phyloP scores from a whole-genome alignment of 129 eudicot genomes.

The Heracleum sosnowskyi region DNA sequence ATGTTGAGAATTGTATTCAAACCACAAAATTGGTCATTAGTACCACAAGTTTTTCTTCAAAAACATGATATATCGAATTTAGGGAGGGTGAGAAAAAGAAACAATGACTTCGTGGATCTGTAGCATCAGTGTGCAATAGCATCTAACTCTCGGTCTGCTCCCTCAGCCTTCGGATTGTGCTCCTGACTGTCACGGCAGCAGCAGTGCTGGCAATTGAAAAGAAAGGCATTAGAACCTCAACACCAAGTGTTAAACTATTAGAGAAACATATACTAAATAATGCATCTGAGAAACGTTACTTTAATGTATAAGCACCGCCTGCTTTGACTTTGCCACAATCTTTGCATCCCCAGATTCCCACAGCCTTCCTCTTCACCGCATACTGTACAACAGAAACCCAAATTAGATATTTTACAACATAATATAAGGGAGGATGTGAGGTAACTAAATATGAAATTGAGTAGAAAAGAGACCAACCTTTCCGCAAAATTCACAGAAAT shows the following conservation, averaged over 20 bases:
- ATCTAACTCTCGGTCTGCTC: slow-evolving; percentile 29
- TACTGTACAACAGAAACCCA: slow-evolving; percentile 34
- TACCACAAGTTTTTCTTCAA: neutral
- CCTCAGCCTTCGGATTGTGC: slow-evolving; percentile 30
- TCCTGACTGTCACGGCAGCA: slow-evolving; percentile 28
- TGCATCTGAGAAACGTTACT: slow-evolving; percentile 29
- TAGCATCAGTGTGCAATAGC: neutral
- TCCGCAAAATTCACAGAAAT: slow-evolving; percentile 87
- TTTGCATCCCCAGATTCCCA: slow-evolving; percentile 97
- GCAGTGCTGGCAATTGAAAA: slow-evolving; percentile 16
- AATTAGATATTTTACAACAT: neutral
- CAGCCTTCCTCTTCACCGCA: slow-evolving; percentile 85
- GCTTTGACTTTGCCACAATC: slow-evolving; percentile 95
- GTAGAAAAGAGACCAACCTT: slow-evolving; percentile 32
- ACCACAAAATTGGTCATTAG: neutral
- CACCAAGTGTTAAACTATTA: too few relatives aligned
- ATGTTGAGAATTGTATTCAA: neutral
- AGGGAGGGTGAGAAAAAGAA: neutral
- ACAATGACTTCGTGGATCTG: neutral
- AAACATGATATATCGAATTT: neutral
- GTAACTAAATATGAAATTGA: neutral
- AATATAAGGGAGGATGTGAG: neutral
- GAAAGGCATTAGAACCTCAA: neutral
- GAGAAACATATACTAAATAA: neutral
- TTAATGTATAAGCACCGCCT: slow-evolving; percentile 87